Base-by-base conservation (phyloP, 495 filamentous ascomycete species). In the Penicillium macrosclerotiorum region DNA sequence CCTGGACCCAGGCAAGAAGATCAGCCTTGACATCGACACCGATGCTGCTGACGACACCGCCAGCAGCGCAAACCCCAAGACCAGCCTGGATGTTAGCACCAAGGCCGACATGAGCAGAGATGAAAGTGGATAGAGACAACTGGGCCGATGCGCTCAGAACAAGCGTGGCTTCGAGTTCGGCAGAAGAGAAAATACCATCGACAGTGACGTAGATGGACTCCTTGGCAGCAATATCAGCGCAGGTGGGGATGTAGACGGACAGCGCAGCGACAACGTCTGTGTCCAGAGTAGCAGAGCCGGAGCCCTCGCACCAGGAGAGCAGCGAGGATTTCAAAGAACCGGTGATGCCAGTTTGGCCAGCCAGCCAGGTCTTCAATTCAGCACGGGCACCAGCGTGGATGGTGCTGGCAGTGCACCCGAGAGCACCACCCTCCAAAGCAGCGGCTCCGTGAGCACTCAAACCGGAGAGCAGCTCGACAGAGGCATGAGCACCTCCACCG, bases 401-500 rank as follows among this genome's bases (percentile, higher is more conserved):
- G n/a, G 36, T 38, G 33, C 55, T 58, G 29, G 64, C 55, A 49
- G 52, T 61, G 54, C 63, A 65, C 56, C 71, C 71, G 37, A 73
- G 42, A 45, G 64, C 65, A 64, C 63, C 60, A 51, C 64, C 65
- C 37, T 63, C 47, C 5, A 73, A 60, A 33, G 69, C 71, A 12
- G 68, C 71, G 33, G 69, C 69, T 51, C 55, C 69, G 42, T 60
- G 45, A n/a, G 63, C 60, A 39, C 51, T 62, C 42, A 74, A 54
- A 20, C 62, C 64, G 50, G 34, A 39, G 36, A 72, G 58, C 31
- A 67, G 23, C 17, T 42, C 45, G 12, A 36, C 46, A 9, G 60
- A 49, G 45, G 39, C 51, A 7, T 52, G 29, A 18, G 53, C 42
- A 19, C 49, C 49, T 8, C 37, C 54, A 23, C 57, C 52, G 45